A percentile compares a stretch with the other conserved stretches of the same genome.
These are phyloP conservation scores for Jimgerdemannia lactiflua DNA, from an alignment of 192 early-diverging fungal genomes.

Conservation along the genomic window DNA sequence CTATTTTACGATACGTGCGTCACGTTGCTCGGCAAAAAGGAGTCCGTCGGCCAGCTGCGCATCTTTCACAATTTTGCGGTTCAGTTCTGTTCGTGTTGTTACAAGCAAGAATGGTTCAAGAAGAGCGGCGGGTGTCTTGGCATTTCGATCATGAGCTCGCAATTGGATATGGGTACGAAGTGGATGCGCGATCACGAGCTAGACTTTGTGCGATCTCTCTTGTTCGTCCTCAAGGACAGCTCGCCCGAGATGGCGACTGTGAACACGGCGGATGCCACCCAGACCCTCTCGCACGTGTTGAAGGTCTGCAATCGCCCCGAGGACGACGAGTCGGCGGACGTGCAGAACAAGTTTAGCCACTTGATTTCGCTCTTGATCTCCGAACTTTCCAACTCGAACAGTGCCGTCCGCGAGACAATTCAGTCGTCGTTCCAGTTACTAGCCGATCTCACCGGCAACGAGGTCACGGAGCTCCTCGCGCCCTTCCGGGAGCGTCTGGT, in stretches of 20 bases:
- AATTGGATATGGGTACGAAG: conserved; percentile 78
- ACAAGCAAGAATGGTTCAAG: conserved; percentile 80
- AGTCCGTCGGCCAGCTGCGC: conserved; percentile 59
- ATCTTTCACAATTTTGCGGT: conserved; percentile 79
- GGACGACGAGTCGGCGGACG: conserved; percentile 47
- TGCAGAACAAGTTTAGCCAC: conserved; percentile 68
- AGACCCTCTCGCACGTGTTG: conserved; percentile 71
- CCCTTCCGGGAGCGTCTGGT: conserved; percentile 85
- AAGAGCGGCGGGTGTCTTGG: conserved; percentile 92
- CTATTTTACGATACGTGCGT: conserved; percentile 59
- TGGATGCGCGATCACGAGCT: conserved; percentile 96
- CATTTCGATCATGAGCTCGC: conserved; percentile 76
- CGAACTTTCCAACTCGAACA: conserved; percentile 91
- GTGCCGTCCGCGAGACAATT: conserved; percentile 83
- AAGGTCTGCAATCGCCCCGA: conserved; percentile 63
- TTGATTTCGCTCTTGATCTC: conserved; percentile 77
- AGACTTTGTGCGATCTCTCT: conserved; percentile 88
- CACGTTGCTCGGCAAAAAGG: conserved; percentile 54
- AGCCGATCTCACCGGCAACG: conserved; percentile 71
- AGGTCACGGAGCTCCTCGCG: conserved; percentile 80
- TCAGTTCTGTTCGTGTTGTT: conserved; percentile 89
- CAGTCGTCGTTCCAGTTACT: conserved; percentile 81
- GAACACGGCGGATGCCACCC: conserved; percentile 70
- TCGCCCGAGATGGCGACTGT: conserved; percentile 72
- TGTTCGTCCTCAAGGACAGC: conserved; percentile 94